Base-by-base conservation (phyloP, 352 stramenopile species). In the Phytophthora palmivora region DNA sequence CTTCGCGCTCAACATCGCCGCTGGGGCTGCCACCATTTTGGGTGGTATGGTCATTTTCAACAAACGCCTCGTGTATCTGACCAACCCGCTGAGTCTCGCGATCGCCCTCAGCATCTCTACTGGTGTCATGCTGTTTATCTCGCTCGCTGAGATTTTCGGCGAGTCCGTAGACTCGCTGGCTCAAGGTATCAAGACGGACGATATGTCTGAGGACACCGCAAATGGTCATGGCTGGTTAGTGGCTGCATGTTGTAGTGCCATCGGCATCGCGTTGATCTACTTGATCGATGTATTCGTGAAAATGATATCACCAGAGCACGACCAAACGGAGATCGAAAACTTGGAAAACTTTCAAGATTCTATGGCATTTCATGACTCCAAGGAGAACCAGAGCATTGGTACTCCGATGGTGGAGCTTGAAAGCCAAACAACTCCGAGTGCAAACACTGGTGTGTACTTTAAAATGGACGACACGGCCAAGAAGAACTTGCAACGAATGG, bases 81-180 rank as follows among this genome's bases (percentile, higher is more conserved):
- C 72, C 14, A 87, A 86, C 44, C 64, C 69, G 14, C 22, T 63
- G 11, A 76, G 76, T 11, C 61, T 91, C 5, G 75, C 79, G 5
- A 57, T 77, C 21, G 74, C 74, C 6, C 63, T 91, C 15, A 81
- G 66, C 10, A 47, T 91, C 37, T 80, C 78, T 4, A 57, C 74
- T 10, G 77, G 78, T n/a, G 82, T 91, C 10, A 91, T 91, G 82
- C 26, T 91, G 26, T 91, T 88, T 38, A 77, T 91, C 26, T 88
- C 80, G 21, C 65, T 91, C 18, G 70, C 78, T 6, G 82, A 90
- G 53, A 87, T 90, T 45, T 86, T 87, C 42, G 58, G 77, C 37
- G 56, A 78, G 41, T 51, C 50, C 0, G 70, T 76, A 28, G 18
- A 78, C 4, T 36, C 52, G 19, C 51, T 76, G 1, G 47, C 49